These are phyloP conservation scores for Boletales sp. DNA, from an alignment of 768 basidiomycete genomes.

Conservation along the genomic window DNA sequence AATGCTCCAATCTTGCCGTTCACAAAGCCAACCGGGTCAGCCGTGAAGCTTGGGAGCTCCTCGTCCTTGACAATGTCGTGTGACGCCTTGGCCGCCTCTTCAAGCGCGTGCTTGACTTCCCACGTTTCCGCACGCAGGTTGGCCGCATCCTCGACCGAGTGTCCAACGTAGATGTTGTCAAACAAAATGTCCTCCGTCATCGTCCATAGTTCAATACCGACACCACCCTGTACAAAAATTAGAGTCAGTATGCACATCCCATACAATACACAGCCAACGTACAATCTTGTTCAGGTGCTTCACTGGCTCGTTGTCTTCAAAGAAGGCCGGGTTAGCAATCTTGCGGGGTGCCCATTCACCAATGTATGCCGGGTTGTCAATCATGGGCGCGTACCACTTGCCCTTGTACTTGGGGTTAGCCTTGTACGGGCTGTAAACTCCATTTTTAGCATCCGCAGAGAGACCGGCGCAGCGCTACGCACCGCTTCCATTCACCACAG, in stretches of 20 bases:
- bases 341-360: conserved; percentile 90
- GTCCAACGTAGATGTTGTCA: conserved; percentile 91
- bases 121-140: conserved; percentile 84
- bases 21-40: conserved; percentile 77
- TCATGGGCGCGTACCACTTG: conserved; percentile 93
- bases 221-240: conserved; percentile 61
- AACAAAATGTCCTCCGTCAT: conserved; percentile 97
- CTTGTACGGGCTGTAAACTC: conserved; percentile 62
- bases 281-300: conserved; percentile 85
- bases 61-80: conserved; percentile 46
- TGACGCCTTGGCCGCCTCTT: conserved; percentile 49
- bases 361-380: conserved; percentile 97
- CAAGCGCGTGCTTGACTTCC: conserved; percentile 82
- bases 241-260: neutral
- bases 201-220: conserved; percentile 98
- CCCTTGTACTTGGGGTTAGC: conserved; percentile 96
- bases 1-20: conserved; percentile 77
- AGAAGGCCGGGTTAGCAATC: conserved; percentile 89
- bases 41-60: conserved; percentile 50
- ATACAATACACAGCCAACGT: conserved; percentile 22
- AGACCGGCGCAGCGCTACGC: conserved; percentile 1
- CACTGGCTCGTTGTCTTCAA: conserved; percentile 81
- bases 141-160: conserved; percentile 84
- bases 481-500: conserved; percentile 94
- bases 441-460: neutral